Base-by-base conservation (phyloP, 805 yeast genomes). In the Candida ficus region DNA sequence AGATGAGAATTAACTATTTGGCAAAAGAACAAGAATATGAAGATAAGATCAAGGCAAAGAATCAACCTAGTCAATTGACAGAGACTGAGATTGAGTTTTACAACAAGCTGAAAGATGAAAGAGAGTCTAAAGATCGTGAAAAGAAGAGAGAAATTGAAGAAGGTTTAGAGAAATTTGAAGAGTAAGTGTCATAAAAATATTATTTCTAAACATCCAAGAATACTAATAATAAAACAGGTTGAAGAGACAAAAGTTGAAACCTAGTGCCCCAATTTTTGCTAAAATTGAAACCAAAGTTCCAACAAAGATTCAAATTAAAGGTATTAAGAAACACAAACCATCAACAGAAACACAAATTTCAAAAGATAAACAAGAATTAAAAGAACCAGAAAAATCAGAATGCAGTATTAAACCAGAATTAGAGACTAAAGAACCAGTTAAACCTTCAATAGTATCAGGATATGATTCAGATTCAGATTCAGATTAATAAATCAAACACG, bases 1-100 rank as follows among this genome's bases (percentile, higher is more conserved):
- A 56, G 44, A 52, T 56, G 58, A 49, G 45, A 35, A 19, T 46
- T 20, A 56, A 55, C 39, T 47, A 56, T 29, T 29, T 54, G 14
- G 39, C 42, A 26, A 55, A 51, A 42, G 61, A 56, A 27, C 36
- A 33, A 13, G 53, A 46, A 18, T 49, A 46, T 39, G 50, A 52
- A 31, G 58, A 50, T 13, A 54, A 54, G 29, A 45, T 51, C 13
- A 45, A 48, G 19, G 45, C 49, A 0, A 44, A 43, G 12, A 55
- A 54, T 32, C 55, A 51, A 29, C 41, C 50, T 1, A 39, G 46
- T 26, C 45, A 40, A 21, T 31, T 56, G 4, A 49, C 48, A 13
- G 52, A 43, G 22, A 38, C 44, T 12, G 61, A 55, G 19, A 32
- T 45, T 5, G 20, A 37, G 18, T 54, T 53, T 29, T 56, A 55